Conservation (phyloP, 768 basidiomycete species). For the Trametes maxima region DNA sequence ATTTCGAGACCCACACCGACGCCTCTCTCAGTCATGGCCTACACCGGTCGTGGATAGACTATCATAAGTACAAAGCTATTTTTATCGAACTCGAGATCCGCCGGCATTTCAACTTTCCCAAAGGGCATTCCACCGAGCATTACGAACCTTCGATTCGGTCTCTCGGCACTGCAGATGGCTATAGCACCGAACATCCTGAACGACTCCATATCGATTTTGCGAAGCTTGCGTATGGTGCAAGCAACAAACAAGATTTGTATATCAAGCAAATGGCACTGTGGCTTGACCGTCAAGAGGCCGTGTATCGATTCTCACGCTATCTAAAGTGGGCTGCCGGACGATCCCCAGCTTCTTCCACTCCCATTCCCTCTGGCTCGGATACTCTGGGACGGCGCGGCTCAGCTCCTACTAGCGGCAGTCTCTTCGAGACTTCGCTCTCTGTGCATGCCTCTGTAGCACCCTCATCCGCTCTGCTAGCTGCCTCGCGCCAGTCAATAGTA, state of each 20-base stretch:
- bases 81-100: conserved; percentile 30
- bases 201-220: conserved; percentile 44
- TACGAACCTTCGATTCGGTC: too few species aligned
- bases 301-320: conserved; percentile 31
- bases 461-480: too few species aligned
- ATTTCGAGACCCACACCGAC: conserved; percentile 29
- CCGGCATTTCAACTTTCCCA: conserved; percentile 33
- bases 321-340: conserved; percentile 35
- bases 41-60: conserved; percentile 20
- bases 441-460: too few species aligned
- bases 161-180: too few species aligned
- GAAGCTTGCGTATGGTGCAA: conserved; percentile 36
- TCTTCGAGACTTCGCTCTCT: too few species aligned
- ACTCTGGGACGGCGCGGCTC: too few species aligned
- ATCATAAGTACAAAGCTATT: conserved; percentile 32
- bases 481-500: too few species aligned
- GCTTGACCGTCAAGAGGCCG: conserved; percentile 40
- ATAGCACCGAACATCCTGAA: too few species aligned
- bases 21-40: conserved; percentile 24
- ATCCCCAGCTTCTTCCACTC: too few species aligned
- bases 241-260: conserved; percentile 26
- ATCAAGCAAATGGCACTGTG: conserved; percentile 43
- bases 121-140: too few species aligned
- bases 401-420: too few species aligned
- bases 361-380: too few species aligned